Evolutionary conservation across 441 rosid genomes (phyloP).

Genomic region (Bruguiera hainesii): DNA sequence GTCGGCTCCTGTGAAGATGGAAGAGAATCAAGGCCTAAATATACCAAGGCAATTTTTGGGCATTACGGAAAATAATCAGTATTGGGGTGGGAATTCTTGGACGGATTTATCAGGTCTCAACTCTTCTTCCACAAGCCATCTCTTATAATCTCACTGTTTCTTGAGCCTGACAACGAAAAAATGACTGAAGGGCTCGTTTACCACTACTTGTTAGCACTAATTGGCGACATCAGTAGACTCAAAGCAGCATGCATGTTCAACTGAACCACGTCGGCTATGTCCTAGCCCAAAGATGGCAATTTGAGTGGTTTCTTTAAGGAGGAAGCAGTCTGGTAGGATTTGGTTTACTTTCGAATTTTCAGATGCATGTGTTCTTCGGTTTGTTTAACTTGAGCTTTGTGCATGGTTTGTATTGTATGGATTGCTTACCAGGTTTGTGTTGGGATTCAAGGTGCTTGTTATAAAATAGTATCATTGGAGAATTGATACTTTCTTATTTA

Average conservation of each 20-base stretch:
- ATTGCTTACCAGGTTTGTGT: constrained; percentile 15
- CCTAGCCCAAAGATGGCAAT: not conserved
- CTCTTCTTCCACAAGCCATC: constrained; percentile 58
- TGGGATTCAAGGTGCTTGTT: not conserved
- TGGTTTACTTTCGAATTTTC: not conserved
- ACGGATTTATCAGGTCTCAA: constrained; percentile 76
- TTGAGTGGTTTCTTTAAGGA: too few relatives aligned
- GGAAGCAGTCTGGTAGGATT: too few relatives aligned
- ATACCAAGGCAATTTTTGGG: constrained; percentile 43
- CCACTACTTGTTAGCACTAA: not conserved
- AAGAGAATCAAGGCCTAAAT: constrained; percentile 44
- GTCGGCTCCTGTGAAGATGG: constrained; percentile 63
- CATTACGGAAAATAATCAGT: constrained; percentile 43
- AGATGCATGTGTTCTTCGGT: constrained; percentile 6
- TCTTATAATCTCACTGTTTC: constrained; percentile 22
- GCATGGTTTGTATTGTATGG: constrained; percentile 29
- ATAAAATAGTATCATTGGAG: too few relatives aligned
- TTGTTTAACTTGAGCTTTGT: constrained; percentile 15
- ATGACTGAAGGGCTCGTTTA: not conserved
- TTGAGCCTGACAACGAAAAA: not conserved
- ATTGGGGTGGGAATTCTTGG: constrained; percentile 67
- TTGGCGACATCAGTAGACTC: not conserved
- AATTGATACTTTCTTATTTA: too few relatives aligned
- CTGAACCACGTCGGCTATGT: constrained; percentile 5
- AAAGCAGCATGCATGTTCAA: constrained; percentile 8